Percentiles rank a stretch among this genome's conserved stretches.
Evolutionary conservation across 2,329 filamentous ascomycete species (phyloP).

Genomic region (Sarocladiaceae sp.): DNA sequence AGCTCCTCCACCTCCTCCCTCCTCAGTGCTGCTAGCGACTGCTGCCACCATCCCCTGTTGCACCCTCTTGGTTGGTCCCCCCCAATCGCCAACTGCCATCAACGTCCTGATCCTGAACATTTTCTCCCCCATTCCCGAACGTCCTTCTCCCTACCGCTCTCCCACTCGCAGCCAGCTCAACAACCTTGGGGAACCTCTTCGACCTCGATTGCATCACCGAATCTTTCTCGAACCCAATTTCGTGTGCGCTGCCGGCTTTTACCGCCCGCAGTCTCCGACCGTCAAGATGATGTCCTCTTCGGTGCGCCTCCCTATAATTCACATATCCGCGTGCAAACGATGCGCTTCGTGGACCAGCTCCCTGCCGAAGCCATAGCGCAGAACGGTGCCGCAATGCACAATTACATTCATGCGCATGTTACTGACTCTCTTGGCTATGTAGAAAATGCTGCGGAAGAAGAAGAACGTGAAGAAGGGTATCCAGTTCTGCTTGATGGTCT

Average conservation of each 20-base stretch:
- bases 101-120: slow-evolving; percentile 9
- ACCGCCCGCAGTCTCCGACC: background rate
- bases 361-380: slow-evolving; percentile 4
- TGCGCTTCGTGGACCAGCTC: slow-evolving; percentile 10
- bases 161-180: slow-evolving; percentile 3
- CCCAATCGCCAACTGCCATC: slow-evolving; percentile 6
- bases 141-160: slow-evolving; percentile 8
- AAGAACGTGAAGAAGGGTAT: slow-evolving; percentile 99
- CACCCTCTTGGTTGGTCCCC: background rate
- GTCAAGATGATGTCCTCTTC: slow-evolving; percentile 9
- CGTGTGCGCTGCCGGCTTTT: background rate
- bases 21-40: too few species aligned
- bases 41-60: slow-evolving; percentile 1
- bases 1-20: slow-evolving; percentile 7
- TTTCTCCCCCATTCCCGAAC: slow-evolving; percentile 4
- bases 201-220: slow-evolving; percentile 1
- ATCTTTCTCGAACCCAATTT: background rate
- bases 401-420: slow-evolving; percentile 13
- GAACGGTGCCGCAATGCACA: slow-evolving; percentile 11
- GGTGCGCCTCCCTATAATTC: slow-evolving; percentile 7
- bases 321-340: slow-evolving; percentile 7
- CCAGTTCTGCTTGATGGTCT: slow-evolving; percentile 99
- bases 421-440: slow-evolving; percentile 25
- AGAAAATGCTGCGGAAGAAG: slow-evolving; percentile 98
- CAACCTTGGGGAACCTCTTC: background rate